Evolutionary conservation across 495 filamentous ascomycete genomes (phyloP), one percentile per base, ranked within the genome.

Genomic region (Hypoxylon rickii): DNA sequence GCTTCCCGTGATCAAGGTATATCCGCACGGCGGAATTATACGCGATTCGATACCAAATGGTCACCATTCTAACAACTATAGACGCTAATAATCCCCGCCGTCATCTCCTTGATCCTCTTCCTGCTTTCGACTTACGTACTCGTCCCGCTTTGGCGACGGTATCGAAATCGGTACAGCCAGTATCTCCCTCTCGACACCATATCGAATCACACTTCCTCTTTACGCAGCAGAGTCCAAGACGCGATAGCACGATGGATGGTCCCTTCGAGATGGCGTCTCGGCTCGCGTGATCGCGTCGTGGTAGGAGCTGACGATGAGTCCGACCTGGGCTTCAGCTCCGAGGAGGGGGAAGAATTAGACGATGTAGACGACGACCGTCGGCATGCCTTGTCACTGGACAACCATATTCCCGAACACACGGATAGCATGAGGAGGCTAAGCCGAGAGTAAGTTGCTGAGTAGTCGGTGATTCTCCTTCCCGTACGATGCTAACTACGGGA

Each of bases 61-160:
- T n/a, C n/a, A n/a, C n/a, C n/a, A 34, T 49, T 18, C 49, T 29
- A 46, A 45, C 34, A 38, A 8, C 22, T 47, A 32, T 44, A 96
- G 90, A 89, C 87, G 2, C 71, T 96, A 39, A 69, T 92, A 58
- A 76, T 92, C 42, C 92, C 92, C 2, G 88, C 89, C 46, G 52
- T 88, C 54, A 87, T 94, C 69, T 88, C 90, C 32, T 77, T 91
- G 44, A 66, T 83, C 40, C 75, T 96, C 63, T 96, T 90, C 72
- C 71, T 93, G 65, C 55, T 88, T 38, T 68, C 86, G 40, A 85
- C 83, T 44, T 89, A 87, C 69, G 65, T 89, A 44, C 61, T 93
- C 68, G 64, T 92, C 32, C 92, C 92, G 2, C 72, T 90, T 60
- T 88, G 89, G 80, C 86, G 82, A 21, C 83, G 81, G 41, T 88